Percentiles rank a stretch among this genome's conserved stretches.
These are phyloP conservation scores for Starmerella ratchasimensis DNA, from an alignment of 805 yeast species.

Conservation along the genomic window DNA sequence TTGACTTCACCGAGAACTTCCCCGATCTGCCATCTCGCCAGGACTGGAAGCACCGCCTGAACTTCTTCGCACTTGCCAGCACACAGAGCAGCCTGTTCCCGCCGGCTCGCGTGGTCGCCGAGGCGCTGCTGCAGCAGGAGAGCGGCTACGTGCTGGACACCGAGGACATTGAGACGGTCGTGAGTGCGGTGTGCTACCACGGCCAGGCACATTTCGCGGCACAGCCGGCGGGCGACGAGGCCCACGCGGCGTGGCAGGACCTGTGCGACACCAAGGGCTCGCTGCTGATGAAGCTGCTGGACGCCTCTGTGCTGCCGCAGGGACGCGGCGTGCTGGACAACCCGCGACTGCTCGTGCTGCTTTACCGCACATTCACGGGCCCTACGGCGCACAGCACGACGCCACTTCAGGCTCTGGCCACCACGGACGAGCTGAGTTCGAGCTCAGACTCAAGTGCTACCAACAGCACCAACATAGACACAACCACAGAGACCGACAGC, in stretches of 20 bases:
- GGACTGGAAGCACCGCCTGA: constrained; percentile 24
- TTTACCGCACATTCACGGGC: constrained; percentile 22
- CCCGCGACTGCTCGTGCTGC: constrained; percentile 18
- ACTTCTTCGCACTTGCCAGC: constrained; percentile 20
- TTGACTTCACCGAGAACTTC: constrained; percentile 17
- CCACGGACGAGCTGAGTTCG: constrained; percentile 20
- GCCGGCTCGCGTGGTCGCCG: constrained; percentile 18
- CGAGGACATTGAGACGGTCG: constrained; percentile 22
- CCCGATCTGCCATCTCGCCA: constrained; percentile 17
- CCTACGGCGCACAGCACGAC: constrained; percentile 15
- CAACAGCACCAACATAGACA: too few relatives aligned
- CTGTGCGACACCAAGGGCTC: constrained; percentile 20
- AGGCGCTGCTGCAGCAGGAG: constrained; percentile 23
- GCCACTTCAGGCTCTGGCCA: constrained; percentile 16
- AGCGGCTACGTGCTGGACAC: constrained; percentile 22
- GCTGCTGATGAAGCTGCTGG: constrained; percentile 18
- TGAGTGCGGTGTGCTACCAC: constrained; percentile 24
- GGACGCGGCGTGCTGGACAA: constrained; percentile 18
- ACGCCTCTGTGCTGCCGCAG: constrained; percentile 18
- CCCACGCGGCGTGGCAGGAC: constrained; percentile 15
- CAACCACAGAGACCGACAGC: too few relatives aligned
- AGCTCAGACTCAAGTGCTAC: background rate
- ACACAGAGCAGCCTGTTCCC: constrained; percentile 18
- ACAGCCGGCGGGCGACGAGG: constrained; percentile 6
- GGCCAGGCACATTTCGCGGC: constrained; percentile 17